phyloP scores from a whole-genome alignment of 2,329 filamentous ascomycete species.

The Ramichloridium luteum region DNA sequence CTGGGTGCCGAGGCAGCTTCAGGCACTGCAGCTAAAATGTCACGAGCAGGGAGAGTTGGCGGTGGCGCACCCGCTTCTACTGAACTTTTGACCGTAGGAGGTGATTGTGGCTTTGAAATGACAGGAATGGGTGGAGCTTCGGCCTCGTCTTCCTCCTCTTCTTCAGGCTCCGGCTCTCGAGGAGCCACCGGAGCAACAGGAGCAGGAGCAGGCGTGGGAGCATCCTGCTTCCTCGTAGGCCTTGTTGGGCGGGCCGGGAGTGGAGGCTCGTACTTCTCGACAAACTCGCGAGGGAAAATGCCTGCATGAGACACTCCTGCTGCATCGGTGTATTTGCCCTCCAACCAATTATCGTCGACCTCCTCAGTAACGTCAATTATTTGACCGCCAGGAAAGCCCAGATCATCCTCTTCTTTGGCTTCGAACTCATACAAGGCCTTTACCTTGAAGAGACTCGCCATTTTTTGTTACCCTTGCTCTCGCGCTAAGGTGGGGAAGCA shows the following conservation, averaged over 20 bases:
- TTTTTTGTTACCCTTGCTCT: too few species aligned
- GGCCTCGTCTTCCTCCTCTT: constrained; percentile 14
- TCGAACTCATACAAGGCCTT: constrained; percentile 91
- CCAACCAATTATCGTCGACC: constrained; percentile 91
- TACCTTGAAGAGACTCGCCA: constrained; percentile 62
- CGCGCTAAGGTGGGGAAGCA: too few species aligned
- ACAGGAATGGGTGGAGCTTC: constrained; percentile 21
- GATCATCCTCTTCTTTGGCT: constrained; percentile 88
- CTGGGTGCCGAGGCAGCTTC: constrained; percentile 20
- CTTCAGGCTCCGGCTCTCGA: constrained; percentile 7
- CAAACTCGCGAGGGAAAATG: constrained; percentile 92
- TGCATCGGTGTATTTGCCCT: constrained; percentile 72
- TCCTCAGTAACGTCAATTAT: constrained; percentile 87
- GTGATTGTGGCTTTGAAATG: constrained; percentile 26
- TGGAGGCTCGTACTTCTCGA: constrained; percentile 87
- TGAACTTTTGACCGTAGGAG: constrained; percentile 17
- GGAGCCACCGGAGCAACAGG: constrained; percentile 23
- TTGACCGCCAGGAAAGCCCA: constrained; percentile 73
- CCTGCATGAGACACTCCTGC: constrained; percentile 65
- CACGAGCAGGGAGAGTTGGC: too few species aligned
- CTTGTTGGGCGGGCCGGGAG: constrained; percentile 77
- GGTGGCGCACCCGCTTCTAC: constrained; percentile 9
- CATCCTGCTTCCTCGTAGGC: constrained; percentile 55
- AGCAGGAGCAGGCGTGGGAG: constrained; percentile 14
- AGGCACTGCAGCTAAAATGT: not conserved